Evolutionary conservation across 1,284 basidiomycete genomes (phyloP).

Genomic region (Naganishia cerealis): DNA sequence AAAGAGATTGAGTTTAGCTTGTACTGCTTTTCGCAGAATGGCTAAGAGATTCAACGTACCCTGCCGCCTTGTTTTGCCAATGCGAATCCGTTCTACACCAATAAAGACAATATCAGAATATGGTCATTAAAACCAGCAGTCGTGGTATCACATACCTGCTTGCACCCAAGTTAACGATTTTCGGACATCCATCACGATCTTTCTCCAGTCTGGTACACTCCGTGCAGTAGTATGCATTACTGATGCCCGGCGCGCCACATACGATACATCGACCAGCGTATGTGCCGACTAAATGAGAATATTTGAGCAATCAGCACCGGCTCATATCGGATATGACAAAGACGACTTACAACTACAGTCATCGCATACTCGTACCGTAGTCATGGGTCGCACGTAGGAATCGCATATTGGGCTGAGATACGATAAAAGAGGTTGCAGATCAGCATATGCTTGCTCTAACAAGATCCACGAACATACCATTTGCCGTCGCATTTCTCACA

Average conservation of each 20-base stretch:
- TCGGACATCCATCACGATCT: conserved; percentile 96
- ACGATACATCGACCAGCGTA: conserved; percentile 97
- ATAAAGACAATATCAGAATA: not conserved
- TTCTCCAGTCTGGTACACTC: conserved; percentile 96
- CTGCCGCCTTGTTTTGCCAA: conserved; percentile 21
- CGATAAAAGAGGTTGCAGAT: not conserved
- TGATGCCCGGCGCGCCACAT: conserved; percentile 93
- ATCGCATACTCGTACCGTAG: conserved; percentile 95
- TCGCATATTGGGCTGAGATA: conserved; percentile 87
- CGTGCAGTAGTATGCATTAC: conserved; percentile 94
- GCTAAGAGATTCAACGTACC: not conserved
- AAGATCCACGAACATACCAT: conserved; percentile 66
- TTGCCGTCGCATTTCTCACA: conserved; percentile 99
- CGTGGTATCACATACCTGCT: conserved; percentile 25
- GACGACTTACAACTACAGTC: conserved; percentile 78
- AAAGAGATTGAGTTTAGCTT: not conserved
- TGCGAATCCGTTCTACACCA: conserved; percentile 19
- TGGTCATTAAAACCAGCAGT: not conserved
- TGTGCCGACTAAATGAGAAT: conserved; percentile 67
- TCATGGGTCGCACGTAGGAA: conserved; percentile 97
- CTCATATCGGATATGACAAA: not conserved
- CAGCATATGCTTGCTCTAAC: not conserved
- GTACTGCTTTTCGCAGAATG: not conserved
- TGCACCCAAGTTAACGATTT: conserved; percentile 76
- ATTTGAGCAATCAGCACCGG: not conserved